Evolutionary conservation across 495 filamentous ascomycete genomes (phyloP).

Genomic region (Choiromyces venosus): DNA sequence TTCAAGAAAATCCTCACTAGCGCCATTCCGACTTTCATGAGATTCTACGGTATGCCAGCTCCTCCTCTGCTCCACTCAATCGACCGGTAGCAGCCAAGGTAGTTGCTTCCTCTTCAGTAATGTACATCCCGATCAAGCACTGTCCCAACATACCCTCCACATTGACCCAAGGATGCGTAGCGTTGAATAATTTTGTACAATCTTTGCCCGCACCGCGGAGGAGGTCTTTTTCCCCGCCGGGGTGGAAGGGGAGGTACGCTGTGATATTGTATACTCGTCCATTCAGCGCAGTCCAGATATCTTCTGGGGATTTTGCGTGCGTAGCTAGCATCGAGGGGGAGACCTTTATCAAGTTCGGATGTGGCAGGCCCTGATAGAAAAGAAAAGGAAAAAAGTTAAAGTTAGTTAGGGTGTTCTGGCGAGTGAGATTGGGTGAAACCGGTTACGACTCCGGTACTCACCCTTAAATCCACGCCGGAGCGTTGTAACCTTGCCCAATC

Average conservation of each 20-base stretch:
- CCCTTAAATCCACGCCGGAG: slow-evolving; percentile 36
- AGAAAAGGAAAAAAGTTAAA: not conserved
- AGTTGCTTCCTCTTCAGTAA: slow-evolving; percentile 63
- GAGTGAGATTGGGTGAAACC: not conserved
- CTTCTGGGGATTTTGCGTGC: slow-evolving; percentile 69
- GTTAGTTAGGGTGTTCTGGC: not conserved
- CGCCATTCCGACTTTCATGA: too few relatives aligned
- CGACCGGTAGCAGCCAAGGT: slow-evolving; percentile 52
- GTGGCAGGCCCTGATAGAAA: slow-evolving; percentile 49
- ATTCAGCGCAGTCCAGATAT: slow-evolving; percentile 81
- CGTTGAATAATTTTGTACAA: slow-evolving; percentile 73
- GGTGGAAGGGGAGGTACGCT: slow-evolving; percentile 85
- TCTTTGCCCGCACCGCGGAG: slow-evolving; percentile 73
- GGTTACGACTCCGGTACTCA: slow-evolving; percentile 10
- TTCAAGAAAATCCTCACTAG: too few relatives aligned
- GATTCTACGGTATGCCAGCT: not conserved
- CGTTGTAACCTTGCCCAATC: slow-evolving; percentile 70
- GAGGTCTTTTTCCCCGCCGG: slow-evolving; percentile 82
- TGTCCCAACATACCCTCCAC: slow-evolving; percentile 87
- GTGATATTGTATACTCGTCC: slow-evolving; percentile 91
- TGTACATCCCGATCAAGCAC: slow-evolving; percentile 79
- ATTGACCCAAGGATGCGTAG: slow-evolving; percentile 97
- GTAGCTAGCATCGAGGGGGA: slow-evolving; percentile 69
- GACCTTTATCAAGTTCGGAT: slow-evolving; percentile 56
- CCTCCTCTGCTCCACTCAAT: slow-evolving; percentile 48